A percentile compares a stretch with the other conserved stretches of the same genome.
phyloP scores from a whole-genome alignment of 2,329 filamentous ascomycete species.

The Remersonia thermophila region DNA sequence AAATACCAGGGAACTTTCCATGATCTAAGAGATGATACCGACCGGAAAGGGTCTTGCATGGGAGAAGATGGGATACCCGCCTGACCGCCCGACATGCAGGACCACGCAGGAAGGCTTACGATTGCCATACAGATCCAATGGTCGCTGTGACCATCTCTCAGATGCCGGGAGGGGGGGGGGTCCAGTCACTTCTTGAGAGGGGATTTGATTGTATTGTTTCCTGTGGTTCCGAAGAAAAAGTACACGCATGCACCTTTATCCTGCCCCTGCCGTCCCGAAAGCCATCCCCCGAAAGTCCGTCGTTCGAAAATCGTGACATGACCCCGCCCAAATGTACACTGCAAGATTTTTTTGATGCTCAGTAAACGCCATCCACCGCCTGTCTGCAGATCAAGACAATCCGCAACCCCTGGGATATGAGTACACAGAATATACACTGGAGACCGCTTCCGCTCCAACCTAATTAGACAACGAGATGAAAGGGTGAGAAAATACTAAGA shows the following conservation, averaged over 20 bases:
- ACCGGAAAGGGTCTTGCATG: too few species aligned
- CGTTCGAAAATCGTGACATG: slow-evolving; percentile 28
- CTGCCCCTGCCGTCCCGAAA: slow-evolving; percentile 30
- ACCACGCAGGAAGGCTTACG: too few species aligned
- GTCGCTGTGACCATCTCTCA: too few species aligned
- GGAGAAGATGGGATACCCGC: too few species aligned
- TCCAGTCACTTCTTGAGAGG: too few species aligned
- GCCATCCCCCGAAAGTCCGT: too few species aligned
- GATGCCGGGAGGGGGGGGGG: too few species aligned
- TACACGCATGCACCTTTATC: slow-evolving; percentile 30
- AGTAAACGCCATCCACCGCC: slow-evolving; percentile 34
- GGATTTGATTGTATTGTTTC: slow-evolving; percentile 31
- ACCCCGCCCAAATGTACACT: slow-evolving; percentile 22
- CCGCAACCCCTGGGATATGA: slow-evolving; percentile 22
- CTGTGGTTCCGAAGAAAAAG: slow-evolving; percentile 23
- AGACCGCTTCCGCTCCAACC: slow-evolving; percentile 20
- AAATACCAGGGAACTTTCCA: too few species aligned
- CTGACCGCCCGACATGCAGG: too few species aligned
- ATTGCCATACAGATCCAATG: too few species aligned
- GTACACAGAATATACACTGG: slow-evolving; percentile 37
- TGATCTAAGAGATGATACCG: too few species aligned
- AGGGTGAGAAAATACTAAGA: slow-evolving; percentile 16
- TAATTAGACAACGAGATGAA: slow-evolving; percentile 21
- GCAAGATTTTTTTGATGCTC: slow-evolving; percentile 35
- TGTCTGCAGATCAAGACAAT: slow-evolving; percentile 28